Percentiles rank a stretch among this genome's conserved stretches.
phyloP scores from a whole-genome alignment of 208 protist genomes.

The Wallacemonas collosoma region DNA sequence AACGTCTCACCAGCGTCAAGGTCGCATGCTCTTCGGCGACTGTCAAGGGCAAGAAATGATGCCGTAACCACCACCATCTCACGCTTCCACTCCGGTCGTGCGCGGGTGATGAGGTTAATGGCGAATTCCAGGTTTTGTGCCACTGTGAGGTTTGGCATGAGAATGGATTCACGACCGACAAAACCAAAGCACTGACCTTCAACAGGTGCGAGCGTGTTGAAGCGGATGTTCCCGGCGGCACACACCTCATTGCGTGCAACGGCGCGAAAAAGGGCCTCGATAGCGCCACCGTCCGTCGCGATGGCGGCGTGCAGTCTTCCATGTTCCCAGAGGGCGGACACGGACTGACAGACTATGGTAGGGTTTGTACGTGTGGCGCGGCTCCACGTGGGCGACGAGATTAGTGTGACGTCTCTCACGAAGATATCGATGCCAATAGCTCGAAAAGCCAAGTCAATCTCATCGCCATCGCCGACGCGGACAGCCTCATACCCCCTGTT shows the following conservation, averaged over 20 bases:
- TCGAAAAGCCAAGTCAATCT: slow-evolving; percentile 27
- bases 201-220: slow-evolving; percentile 31
- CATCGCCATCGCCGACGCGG: neutral
- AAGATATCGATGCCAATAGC: slow-evolving; percentile 37
- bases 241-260: slow-evolving; percentile 30
- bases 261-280: slow-evolving; percentile 32
- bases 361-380: slow-evolving; percentile 22
- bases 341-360: slow-evolving; percentile 41
- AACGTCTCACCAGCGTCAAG: slow-evolving; percentile 45
- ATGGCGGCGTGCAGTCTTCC: slow-evolving; percentile 46
- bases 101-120: slow-evolving; percentile 46
- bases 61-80: slow-evolving; percentile 37
- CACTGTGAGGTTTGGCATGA: slow-evolving; percentile 52
- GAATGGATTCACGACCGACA: slow-evolving; percentile 22
- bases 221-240: slow-evolving; percentile 34
- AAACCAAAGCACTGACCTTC: slow-evolving; percentile 32
- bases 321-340: slow-evolving; percentile 36
- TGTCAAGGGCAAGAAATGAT: slow-evolving; percentile 42
- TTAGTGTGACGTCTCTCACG: slow-evolving; percentile 39
- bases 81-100: slow-evolving; percentile 31
- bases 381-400: slow-evolving; percentile 26
- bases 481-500: neutral
- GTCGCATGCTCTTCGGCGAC: slow-evolving; percentile 24
- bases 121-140: slow-evolving; percentile 56
- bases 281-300: slow-evolving; percentile 39